Evolutionary conservation across 768 basidiomycete species (phyloP), one percentile per base, ranked within the genome.

Genomic region (Pholiota microspora): DNA sequence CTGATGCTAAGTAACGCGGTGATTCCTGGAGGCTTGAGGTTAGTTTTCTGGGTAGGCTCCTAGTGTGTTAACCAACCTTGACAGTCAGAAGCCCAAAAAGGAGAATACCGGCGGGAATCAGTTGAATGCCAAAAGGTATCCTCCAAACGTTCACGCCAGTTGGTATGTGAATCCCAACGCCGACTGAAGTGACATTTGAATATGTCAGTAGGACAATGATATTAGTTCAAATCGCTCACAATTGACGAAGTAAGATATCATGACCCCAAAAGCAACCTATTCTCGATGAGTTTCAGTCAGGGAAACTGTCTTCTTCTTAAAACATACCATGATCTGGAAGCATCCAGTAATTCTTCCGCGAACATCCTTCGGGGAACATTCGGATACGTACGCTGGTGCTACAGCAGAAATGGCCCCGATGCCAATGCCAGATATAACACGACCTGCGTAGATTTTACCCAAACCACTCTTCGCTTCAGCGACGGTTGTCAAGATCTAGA

Each of bases 281-380:
- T 9, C 4, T 12, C n/a, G 1, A 31, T 7, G 6, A 24, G 24
- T 44, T 16, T 36, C 18, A 48, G 10, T n/a, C 31, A 13, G 32
- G 31, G 28, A 16, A 46, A 3, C 23, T 28, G 8, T 47, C 12
- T 7, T 10, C 35, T 38, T 32, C 24, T 4, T 1, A 24, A 9
- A 15, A 13, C 12, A 18, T 23, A 81, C 91, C 82, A 91, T 86
- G 68, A 94, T 83, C 67, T 94, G 92, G 78, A 93, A 93, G 28
- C 89, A 64, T 40, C 92, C 91, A 0, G 89, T 92, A 59, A 94
- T 90, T 46, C 89, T 79, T 5, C 92, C 92, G 57, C 93, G 86
- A 5, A 92, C 88, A 18, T 90, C 78, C 66, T 93, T 94, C 4
- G 94, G 94, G 2, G 86, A 79, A 67, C 91, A 92, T 68, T 95